Conservation (phyloP, 106 monocot species). For the Dioscorea zingiberensis region DNA sequence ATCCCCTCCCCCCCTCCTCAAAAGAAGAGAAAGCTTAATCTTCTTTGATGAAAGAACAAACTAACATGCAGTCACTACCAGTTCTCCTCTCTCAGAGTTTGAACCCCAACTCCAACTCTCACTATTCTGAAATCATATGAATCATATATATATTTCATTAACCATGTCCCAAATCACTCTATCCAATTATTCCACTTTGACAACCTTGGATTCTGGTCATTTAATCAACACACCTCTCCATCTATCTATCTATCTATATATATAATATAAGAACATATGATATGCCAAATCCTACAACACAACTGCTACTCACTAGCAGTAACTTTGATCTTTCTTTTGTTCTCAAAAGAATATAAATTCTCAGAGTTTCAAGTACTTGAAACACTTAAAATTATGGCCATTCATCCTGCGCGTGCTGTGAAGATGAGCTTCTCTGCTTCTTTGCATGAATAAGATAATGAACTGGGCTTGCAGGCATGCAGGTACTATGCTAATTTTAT, state of each 20-base stretch:
- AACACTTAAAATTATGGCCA: neutral
- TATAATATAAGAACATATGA: neutral
- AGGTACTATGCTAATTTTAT: neutral
- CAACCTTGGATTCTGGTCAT: too few relatives aligned
- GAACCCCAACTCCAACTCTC: too few relatives aligned
- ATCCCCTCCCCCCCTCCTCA: neutral
- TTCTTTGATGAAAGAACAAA: neutral
- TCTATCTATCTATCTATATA: too few relatives aligned
- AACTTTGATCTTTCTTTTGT: neutral
- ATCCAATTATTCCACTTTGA: too few relatives aligned
- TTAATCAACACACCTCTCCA: too few relatives aligned
- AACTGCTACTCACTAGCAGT: neutral
- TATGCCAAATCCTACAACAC: neutral
- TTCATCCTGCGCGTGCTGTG: conserved; percentile 7
- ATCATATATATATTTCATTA: neutral
- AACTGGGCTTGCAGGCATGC: neutral
- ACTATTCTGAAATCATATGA: neutral
- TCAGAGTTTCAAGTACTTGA: neutral
- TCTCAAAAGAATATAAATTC: conserved; percentile 1
- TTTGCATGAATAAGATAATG: neutral
- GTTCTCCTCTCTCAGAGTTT: neutral
- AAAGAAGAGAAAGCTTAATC: conserved; percentile 24
- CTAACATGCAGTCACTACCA: conserved; percentile 1
- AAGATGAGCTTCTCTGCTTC: neutral
- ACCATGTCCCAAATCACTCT: neutral